phyloP scores from a whole-genome alignment of 768 basidiomycete genomes.

The Lentinula boryana region DNA sequence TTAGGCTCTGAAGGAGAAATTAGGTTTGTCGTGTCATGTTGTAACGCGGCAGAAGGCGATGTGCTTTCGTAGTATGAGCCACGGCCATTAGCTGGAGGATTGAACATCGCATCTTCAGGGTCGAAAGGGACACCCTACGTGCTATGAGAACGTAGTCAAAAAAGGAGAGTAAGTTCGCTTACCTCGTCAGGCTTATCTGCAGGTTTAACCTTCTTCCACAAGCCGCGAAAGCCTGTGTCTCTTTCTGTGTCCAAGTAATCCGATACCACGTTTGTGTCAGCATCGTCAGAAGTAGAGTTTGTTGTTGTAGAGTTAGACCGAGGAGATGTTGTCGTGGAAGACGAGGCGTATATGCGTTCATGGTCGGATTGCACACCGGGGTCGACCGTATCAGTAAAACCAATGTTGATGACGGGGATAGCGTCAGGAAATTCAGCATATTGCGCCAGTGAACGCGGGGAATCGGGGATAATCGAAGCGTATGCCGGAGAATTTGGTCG shows the following conservation, averaged over 20 bases:
- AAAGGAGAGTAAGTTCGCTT: conserved; percentile 6
- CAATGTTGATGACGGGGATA: background rate
- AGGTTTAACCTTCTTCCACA: conserved; percentile 81
- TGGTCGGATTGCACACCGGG: background rate
- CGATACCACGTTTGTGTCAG: background rate
- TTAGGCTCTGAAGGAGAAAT: background rate
- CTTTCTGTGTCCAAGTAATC: conserved; percentile 14
- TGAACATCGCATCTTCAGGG: conserved; percentile 75
- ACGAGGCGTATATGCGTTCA: background rate
- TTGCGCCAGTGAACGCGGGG: background rate
- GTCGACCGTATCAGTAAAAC: too few relatives aligned
- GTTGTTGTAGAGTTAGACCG: background rate
- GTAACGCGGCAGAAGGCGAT: background rate
- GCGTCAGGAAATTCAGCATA: background rate
- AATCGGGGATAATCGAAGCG: background rate
- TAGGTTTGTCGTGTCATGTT: background rate
- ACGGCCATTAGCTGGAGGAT: conserved; percentile 44
- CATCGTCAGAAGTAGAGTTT: background rate
- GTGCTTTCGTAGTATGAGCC: conserved; percentile 23
- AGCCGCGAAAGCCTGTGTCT: conserved; percentile 54
- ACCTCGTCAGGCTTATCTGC: conserved; percentile 79
- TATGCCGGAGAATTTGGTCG: background rate
- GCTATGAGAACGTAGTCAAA: background rate
- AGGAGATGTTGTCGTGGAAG: background rate
- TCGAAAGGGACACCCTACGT: conserved; percentile 70